Evolutionary conservation across 139 green algal genomes (phyloP), one percentile per base, ranked within the genome.

Genomic region (Chlamydomonas sp.): DNA sequence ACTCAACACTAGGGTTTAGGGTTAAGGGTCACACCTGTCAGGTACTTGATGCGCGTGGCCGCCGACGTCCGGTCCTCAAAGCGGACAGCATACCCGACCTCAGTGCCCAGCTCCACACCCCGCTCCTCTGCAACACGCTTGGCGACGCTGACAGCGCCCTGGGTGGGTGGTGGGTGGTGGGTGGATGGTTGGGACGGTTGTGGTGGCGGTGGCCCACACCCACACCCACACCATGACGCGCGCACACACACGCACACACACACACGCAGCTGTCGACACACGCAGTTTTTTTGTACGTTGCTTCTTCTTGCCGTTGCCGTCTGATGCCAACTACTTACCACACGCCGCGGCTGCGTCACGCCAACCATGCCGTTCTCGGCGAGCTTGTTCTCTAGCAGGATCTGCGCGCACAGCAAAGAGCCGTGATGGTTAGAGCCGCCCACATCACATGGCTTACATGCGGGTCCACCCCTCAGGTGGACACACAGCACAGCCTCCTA

Each of bases 31-130:
- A 10, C 43, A 76, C 69, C 77, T 61, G 77, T 83, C 0, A 83
- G 69, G 72, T 83, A 83, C 48, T 90, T 89, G 70, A 88, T 87
- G 28, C 71, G 37, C 0, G 88, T 95, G 49, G 54, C 57, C 26
- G 71, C 38, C 34, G 43, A 73, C 30, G 75, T 89, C 43, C 70
- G 72, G 65, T 98, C 91, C 78, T 98, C 94, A 77, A 98, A 98
- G 2, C 94, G 84, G 26, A 98, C 91, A 2, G 87, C 79, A 74
- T 98, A 98, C 0, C 94, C 91, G 26, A 98, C 91, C 73, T 92
- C 81, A 3, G 58, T 60, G 1, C 92, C 93, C 38, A 97, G 54
- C 37, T 85, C 60, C 13, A 78, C 82, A 0, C 77, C 71, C 58
- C 81, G 81, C 81, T 98, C 93, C 69, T 91, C 75, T 29, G 91